Evolutionary conservation across 257 asterid genomes (phyloP).

Genomic region (Solanum pennellii): DNA sequence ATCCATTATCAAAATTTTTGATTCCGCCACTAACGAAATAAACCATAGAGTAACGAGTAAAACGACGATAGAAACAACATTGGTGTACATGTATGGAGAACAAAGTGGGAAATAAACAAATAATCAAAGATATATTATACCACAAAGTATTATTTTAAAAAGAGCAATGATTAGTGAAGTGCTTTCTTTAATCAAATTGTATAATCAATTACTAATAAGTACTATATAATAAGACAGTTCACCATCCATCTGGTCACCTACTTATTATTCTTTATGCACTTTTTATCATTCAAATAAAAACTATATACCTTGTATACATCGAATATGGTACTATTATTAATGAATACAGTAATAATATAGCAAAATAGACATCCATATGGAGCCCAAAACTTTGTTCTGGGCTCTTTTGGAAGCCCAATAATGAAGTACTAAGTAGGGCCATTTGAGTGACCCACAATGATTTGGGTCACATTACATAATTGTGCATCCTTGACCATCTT

Average conservation of each 20-base stretch:
- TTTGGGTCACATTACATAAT: constrained; percentile 27
- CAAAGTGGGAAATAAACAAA: background rate
- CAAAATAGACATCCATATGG: background rate
- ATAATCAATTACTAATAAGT: background rate
- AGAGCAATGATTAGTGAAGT: background rate
- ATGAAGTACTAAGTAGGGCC: background rate
- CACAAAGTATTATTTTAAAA: background rate
- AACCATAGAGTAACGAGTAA: background rate
- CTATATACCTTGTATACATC: background rate
- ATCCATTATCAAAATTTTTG: no score
- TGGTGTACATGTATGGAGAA: background rate
- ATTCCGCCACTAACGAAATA: background rate
- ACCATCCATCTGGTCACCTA: background rate
- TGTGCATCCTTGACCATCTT: constrained; percentile 35
- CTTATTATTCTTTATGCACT: background rate
- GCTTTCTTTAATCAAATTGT: background rate
- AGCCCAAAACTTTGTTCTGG: background rate
- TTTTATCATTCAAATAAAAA: background rate
- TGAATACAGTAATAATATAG: background rate
- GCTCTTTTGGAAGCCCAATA: background rate
- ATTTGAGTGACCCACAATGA: background rate
- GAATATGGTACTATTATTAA: background rate
- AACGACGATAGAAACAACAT: background rate
- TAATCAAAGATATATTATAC: background rate
- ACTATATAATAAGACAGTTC: background rate